Conservation (phyloP, 306 rosid species). For the Begonia loranthoides region DNA sequence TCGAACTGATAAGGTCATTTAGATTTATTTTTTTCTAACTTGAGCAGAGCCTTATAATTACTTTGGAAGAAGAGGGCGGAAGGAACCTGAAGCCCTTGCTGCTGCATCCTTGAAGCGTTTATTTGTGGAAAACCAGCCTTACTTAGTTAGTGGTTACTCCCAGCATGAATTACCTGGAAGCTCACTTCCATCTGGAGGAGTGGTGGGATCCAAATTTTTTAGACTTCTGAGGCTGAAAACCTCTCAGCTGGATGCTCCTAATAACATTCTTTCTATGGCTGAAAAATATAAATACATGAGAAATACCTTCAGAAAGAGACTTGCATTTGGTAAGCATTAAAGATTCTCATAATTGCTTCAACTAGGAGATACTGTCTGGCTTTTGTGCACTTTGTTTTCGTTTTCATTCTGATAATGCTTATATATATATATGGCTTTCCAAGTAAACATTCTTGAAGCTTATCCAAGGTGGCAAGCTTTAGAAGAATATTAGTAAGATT, state of each 20-base stretch:
- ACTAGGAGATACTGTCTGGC: too few species aligned
- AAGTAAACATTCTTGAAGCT: too few species aligned
- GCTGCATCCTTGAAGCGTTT: slow-evolving; percentile 89
- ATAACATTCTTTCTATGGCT: slow-evolving; percentile 63
- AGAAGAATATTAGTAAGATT: too few species aligned
- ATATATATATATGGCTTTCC: too few species aligned
- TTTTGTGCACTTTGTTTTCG: too few species aligned
- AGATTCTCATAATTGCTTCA: background rate
- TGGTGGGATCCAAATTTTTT: slow-evolving; percentile 56
- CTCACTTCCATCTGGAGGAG: slow-evolving; percentile 50
- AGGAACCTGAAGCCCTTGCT: slow-evolving; percentile 95
- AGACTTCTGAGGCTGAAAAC: slow-evolving; percentile 52
- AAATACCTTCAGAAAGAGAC: slow-evolving; percentile 68
- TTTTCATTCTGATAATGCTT: too few species aligned
- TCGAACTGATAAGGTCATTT: too few species aligned
- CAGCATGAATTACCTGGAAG: slow-evolving; percentile 51
- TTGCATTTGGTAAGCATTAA: slow-evolving; percentile 68
- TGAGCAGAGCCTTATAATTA: slow-evolving; percentile 81
- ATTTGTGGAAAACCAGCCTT: slow-evolving; percentile 90
- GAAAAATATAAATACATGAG: slow-evolving; percentile 85
- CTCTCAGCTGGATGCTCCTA: slow-evolving; percentile 48
- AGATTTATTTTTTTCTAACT: slow-evolving; percentile 9
- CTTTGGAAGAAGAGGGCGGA: slow-evolving; percentile 88
- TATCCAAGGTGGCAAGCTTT: too few species aligned
- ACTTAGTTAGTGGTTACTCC: slow-evolving; percentile 73